phyloP scores from a whole-genome alignment of 1,139 yeast genomes.

The Zygosaccharomyces sapae region DNA sequence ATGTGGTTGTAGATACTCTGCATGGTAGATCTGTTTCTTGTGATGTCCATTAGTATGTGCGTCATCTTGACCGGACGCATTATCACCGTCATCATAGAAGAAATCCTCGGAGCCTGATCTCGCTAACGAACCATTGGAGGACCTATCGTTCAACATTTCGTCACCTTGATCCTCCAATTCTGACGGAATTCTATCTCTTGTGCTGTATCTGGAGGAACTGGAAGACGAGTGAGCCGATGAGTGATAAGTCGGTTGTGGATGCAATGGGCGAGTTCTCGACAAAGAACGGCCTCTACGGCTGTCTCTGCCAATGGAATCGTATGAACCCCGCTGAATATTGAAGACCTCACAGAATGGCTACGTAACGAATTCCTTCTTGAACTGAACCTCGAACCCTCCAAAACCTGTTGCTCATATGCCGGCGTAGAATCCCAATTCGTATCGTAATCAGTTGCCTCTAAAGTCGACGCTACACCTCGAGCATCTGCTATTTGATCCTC shows the following conservation, averaged over 20 bases:
- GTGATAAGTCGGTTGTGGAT: conserved; percentile 11
- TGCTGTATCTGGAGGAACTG: conserved; percentile 37
- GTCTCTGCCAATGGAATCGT: conserved; percentile 22
- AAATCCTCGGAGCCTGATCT: conserved; percentile 18
- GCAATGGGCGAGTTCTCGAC: conserved; percentile 13
- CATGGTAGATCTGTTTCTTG: conserved; percentile 25
- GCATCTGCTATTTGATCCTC: conserved; percentile 80
- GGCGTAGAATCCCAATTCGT: conserved; percentile 59
- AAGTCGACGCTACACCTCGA: conserved; percentile 65
- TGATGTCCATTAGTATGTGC: conserved; percentile 17
- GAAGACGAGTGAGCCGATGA: conserved; percentile 36
- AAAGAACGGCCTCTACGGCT: conserved; percentile 28
- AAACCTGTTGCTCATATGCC: conserved; percentile 44
- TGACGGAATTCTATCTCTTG: conserved; percentile 44
- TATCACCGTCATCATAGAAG: conserved; percentile 29
- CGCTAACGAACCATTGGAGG: conserved; percentile 20
- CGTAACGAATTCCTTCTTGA: conserved; percentile 31
- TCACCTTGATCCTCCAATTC: conserved; percentile 36
- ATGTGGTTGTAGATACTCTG: conserved; percentile 35
- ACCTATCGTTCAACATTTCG: conserved; percentile 21
- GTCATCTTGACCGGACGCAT: conserved; percentile 26
- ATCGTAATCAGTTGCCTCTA: conserved; percentile 58
- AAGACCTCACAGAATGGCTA: conserved; percentile 20
- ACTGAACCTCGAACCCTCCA: conserved; percentile 34
- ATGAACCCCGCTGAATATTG: conserved; percentile 16